Evolutionary conservation across 768 basidiomycete genomes (phyloP), one percentile per base, ranked within the genome.

Genomic region (Lepiota brunneoincarnata): DNA sequence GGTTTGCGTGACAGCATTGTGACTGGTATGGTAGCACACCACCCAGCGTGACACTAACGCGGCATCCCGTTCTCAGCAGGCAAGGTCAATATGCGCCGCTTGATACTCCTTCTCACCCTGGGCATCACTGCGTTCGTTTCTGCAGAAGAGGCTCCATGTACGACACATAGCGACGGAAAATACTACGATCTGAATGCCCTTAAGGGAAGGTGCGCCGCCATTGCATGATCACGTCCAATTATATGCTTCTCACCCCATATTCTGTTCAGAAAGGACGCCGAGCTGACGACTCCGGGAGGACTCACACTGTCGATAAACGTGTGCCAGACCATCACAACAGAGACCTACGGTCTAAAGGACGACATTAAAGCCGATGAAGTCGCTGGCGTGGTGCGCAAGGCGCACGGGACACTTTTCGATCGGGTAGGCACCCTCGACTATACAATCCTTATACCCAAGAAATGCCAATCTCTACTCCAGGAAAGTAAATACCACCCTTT

Each of bases 111-210:
- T 4, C 26, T 60, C 3, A 21, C 56, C 28, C 23, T 59, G 17
- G 45, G 53, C 6, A 28, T 63, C 15, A 34, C 45, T 15, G 36
- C 54, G 6, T 37, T 56, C 11, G 59, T 55, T 2, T 43, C 56
- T 40, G 71, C 66, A 14, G 67, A 73, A n/a, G 85, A 89, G 14
- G 75, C 76, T 42, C 74, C 82, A n/a, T 91, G 89, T 61, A 86
- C 85, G 1, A 63, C 76, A 1, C 79, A 78, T 58, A 72, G 78
- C 17, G 71, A 75, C 28, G 81, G 79, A 23, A 80, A 79, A 31
- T 87, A 74, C 67, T 91, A 84, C 56, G 85, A 91, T 65, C 69
- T 91, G 45, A 89, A 72, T 61, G 72, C 81, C 17, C 76, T 91
- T 36, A 80, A 72, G 59, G 65, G 81, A 42, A 79, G 71, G 87